These are phyloP conservation scores for Fusarium robinianum DNA, from an alignment of 2,329 filamentous ascomycete genomes.

Conservation along the genomic window DNA sequence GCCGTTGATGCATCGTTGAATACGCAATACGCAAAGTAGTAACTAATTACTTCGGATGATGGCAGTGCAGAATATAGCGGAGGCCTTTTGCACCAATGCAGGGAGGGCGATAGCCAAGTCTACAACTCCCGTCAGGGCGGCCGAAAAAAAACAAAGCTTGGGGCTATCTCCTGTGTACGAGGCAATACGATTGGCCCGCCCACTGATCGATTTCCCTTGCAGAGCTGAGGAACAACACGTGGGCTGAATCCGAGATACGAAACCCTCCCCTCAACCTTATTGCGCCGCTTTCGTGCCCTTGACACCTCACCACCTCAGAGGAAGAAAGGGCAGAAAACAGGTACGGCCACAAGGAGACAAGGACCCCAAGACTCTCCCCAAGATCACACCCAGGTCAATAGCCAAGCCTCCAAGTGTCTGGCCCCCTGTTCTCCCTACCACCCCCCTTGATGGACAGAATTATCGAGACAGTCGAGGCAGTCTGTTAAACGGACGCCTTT, in stretches of 20 bases:
- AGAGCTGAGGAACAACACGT: conserved; percentile 18
- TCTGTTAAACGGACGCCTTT: conserved; percentile 20
- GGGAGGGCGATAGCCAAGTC: not conserved
- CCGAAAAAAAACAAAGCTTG: conserved; percentile 3
- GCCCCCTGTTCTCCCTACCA: conserved; percentile 1
- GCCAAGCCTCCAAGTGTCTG: no score
- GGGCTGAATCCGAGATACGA: conserved; percentile 35
- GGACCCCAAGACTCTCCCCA: no score
- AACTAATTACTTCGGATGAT: no score
- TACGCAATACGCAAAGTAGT: no score
- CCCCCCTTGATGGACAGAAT: conserved; percentile 27
- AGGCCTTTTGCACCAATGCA: no score
- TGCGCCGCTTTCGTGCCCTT: conserved; percentile 6
- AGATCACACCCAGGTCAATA: no score
- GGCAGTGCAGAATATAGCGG: no score
- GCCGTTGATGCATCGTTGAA: no score
- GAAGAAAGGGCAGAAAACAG: no score
- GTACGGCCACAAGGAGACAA: no score
- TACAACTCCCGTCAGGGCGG: not conserved
- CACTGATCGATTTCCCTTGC: conserved; percentile 2
- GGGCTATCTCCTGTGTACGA: not conserved
- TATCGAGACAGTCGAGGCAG: no score
- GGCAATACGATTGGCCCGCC: conserved; percentile 13
- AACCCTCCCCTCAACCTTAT: conserved; percentile 24
- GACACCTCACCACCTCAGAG: no score